phyloP scores from a whole-genome alignment of 495 filamentous ascomycete species.

The Xylaria grammica region DNA sequence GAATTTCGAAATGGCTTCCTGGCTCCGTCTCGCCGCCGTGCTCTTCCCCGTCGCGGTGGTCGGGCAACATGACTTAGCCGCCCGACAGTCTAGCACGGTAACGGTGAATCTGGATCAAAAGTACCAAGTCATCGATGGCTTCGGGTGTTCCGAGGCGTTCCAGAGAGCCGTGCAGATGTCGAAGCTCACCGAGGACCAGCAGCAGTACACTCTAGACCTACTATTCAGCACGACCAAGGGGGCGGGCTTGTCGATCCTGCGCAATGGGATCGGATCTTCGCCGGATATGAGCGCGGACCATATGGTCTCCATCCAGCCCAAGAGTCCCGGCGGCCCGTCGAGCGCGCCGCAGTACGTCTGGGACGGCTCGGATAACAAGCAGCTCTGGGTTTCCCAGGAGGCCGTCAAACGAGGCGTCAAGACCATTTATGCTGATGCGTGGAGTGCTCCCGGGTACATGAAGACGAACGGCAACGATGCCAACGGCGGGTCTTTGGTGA shows the following conservation, averaged over 20 bases:
- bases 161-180: constrained; percentile 47
- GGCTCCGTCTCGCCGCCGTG: background rate
- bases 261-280: constrained; percentile 60
- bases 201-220: constrained; percentile 48
- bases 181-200: constrained; percentile 35
- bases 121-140: constrained; percentile 56
- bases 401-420: constrained; percentile 52
- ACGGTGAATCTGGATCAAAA: constrained; percentile 45
- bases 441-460: constrained; percentile 63
- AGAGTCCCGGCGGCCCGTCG: constrained; percentile 44
- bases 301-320: constrained; percentile 52
- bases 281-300: constrained; percentile 43
- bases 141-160: constrained; percentile 59
- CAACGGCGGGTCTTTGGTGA: constrained; percentile 49
- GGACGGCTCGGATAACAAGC: constrained; percentile 52
- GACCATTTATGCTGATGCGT: constrained; percentile 61
- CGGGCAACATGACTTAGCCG: constrained; percentile 6
- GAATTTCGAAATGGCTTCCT: background rate
- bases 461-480: constrained; percentile 60
- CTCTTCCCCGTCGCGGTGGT: constrained; percentile 20
- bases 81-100: constrained; percentile 33
- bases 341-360: constrained; percentile 45
- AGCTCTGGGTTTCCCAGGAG: constrained; percentile 56
- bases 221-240: constrained; percentile 54
- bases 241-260: constrained; percentile 58